Evolutionary conservation across 2,329 filamentous ascomycete genomes (phyloP).

Genomic region (Emmonsia crescens): DNA sequence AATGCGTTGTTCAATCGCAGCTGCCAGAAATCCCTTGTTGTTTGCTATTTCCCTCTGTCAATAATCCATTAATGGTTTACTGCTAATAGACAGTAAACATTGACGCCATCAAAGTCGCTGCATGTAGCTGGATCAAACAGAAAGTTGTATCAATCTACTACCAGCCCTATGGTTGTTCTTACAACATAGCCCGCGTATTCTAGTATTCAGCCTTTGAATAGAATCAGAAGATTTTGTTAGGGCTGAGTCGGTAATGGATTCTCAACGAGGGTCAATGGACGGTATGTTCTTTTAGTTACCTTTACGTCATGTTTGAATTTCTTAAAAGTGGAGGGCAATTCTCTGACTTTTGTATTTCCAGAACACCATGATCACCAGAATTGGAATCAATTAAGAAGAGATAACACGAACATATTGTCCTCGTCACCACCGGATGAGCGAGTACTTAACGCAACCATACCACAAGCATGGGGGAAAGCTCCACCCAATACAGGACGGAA

Average conservation of each 20-base stretch:
- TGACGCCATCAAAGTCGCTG: background rate
- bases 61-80: background rate
- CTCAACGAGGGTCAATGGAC: background rate
- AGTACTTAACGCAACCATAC: background rate
- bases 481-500: constrained; percentile 1
- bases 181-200: background rate
- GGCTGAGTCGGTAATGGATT: background rate
- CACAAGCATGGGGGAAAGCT: constrained; percentile 1
- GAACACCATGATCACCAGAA: no score
- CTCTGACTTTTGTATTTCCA: background rate
- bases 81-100: background rate
- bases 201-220: background rate
- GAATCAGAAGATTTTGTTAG: background rate
- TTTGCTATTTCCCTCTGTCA: background rate
- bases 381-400: background rate
- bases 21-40: background rate
- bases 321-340: background rate
- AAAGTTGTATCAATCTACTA: background rate
- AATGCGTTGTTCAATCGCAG: background rate
- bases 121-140: background rate
- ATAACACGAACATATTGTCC: background rate
- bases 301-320: background rate
- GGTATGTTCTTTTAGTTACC: background rate
- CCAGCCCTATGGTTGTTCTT: background rate
- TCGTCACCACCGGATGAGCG: background rate